Evolutionary conservation across 495 filamentous ascomycete species (phyloP).

Genomic region (Neurospora sp.): DNA sequence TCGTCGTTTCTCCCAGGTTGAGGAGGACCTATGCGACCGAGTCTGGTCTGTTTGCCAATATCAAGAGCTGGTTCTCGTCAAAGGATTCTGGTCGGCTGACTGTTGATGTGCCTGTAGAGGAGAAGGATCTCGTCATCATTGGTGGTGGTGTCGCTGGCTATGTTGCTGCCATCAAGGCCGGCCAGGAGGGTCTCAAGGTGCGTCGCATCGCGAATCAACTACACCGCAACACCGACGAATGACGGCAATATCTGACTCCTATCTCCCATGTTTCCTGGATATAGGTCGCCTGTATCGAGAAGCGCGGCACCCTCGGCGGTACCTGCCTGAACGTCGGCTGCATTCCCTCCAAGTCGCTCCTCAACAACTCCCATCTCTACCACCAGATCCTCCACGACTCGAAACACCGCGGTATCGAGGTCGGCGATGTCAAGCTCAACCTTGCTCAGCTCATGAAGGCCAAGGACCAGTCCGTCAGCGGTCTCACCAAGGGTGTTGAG

Average conservation of each 20-base stretch:
- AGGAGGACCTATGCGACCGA: conserved; percentile 70
- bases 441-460: conserved; percentile 93
- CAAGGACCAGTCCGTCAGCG: conserved; percentile 81
- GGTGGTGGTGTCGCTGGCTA: conserved; percentile 98
- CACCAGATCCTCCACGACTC: conserved; percentile 96
- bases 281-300: conserved; percentile 95
- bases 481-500: conserved; percentile 94
- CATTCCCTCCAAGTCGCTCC: conserved; percentile 97
- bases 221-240: neutral
- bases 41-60: conserved; percentile 48
- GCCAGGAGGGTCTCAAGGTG: conserved; percentile 95
- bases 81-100: conserved; percentile 12
- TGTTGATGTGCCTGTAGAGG: conserved; percentile 43
- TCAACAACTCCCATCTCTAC: conserved; percentile 99
- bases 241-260: conserved; percentile 4
- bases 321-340: conserved; percentile 99
- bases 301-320: conserved; percentile 88
- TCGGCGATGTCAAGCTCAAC: conserved; percentile 94
- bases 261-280: neutral
- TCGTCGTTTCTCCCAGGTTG: conserved; percentile 25
- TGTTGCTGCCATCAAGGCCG: conserved; percentile 98
- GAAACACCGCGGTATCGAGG: conserved; percentile 88
- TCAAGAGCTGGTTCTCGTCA: neutral
- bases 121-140: conserved; percentile 88
- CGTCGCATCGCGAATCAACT: conserved; percentile 6